Percentiles rank a stretch among this genome's conserved stretches.
phyloP scores from a whole-genome alignment of 2,329 filamentous ascomycete species.

The Colletotrichum sp. region DNA sequence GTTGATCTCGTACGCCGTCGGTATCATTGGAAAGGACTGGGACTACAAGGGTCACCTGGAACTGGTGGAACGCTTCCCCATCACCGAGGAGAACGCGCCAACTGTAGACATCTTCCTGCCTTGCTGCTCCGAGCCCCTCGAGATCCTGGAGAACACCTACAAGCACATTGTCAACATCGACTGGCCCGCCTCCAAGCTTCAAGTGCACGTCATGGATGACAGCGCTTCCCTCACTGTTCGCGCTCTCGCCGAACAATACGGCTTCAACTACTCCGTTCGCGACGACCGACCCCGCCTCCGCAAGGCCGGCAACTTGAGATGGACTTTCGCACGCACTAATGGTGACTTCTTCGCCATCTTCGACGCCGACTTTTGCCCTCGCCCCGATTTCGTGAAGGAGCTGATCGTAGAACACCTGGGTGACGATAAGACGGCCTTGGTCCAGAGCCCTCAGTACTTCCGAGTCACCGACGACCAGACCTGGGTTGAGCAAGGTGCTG shows the following conservation, averaged over 20 bases:
- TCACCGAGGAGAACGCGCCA: slow-evolving; percentile 37
- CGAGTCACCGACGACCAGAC: slow-evolving; percentile 41
- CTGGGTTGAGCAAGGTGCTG: slow-evolving; percentile 48
- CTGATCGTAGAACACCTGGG: slow-evolving; percentile 42
- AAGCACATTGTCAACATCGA: slow-evolving; percentile 37
- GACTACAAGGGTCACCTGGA: slow-evolving; percentile 38
- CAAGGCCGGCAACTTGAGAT: slow-evolving; percentile 47
- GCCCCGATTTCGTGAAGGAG: slow-evolving; percentile 43
- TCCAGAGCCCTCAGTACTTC: slow-evolving; percentile 48
- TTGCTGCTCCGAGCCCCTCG: slow-evolving; percentile 45
- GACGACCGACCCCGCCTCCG: slow-evolving; percentile 44
- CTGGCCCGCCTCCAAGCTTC: slow-evolving; percentile 39
- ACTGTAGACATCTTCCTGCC: slow-evolving; percentile 46
- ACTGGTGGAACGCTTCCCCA: slow-evolving; percentile 32
- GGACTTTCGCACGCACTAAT: slow-evolving; percentile 40
- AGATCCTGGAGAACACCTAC: slow-evolving; percentile 41
- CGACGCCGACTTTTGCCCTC: slow-evolving; percentile 47
- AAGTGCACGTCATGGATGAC: slow-evolving; percentile 45
- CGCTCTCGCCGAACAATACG: slow-evolving; percentile 33
- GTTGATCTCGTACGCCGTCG: slow-evolving; percentile 44
- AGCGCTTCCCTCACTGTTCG: slow-evolving; percentile 36
- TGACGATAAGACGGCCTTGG: slow-evolving; percentile 41
- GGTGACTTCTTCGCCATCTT: slow-evolving; percentile 48
- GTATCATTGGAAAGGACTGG: slow-evolving; percentile 42
- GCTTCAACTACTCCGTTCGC: slow-evolving; percentile 44